phyloP scores from a whole-genome alignment of 2,329 filamentous ascomycete species.

The Diaporthe sp. region DNA sequence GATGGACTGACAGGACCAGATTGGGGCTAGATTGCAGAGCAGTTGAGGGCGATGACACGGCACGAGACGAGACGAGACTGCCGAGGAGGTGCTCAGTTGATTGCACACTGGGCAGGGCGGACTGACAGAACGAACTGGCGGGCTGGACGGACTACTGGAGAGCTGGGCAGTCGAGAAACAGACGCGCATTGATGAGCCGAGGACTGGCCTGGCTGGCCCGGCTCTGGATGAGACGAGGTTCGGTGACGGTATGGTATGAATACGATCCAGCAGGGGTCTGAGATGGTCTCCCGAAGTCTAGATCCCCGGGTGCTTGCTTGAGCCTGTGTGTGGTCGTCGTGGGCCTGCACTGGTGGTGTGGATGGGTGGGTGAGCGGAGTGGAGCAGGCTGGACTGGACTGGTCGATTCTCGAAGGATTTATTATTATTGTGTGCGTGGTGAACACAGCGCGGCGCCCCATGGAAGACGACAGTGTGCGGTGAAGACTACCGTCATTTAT shows the following conservation, averaged over 20 bases:
- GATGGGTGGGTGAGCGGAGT: neutral
- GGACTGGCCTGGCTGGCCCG: conserved; percentile 5
- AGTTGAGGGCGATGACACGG: conserved; percentile 29
- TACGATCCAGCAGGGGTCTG: conserved; percentile 27
- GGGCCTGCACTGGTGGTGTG: neutral
- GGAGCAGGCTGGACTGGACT: conserved; percentile 9
- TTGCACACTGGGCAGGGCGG: neutral
- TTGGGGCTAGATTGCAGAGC: conserved; percentile 32
- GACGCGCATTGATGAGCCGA: conserved; percentile 29
- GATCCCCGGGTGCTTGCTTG: conserved; percentile 29
- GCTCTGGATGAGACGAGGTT: conserved; percentile 23
- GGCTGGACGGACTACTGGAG: neutral
- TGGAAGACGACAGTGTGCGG: neutral
- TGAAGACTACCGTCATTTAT: conserved; percentile 20
- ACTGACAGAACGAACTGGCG: neutral
- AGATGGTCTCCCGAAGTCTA: conserved; percentile 37
- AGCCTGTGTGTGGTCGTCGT: conserved; percentile 27
- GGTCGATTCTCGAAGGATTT: conserved; percentile 22
- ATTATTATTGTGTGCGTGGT: neutral
- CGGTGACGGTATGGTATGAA: conserved; percentile 9
- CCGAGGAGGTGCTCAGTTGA: neutral
- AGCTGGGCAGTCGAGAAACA: conserved; percentile 9
- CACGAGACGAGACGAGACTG: conserved; percentile 33
- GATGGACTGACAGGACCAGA: conserved; percentile 11
- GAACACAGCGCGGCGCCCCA: neutral